Conservation (phyloP, 176 grass and related monocot genomes). For the Tuctoria greenei region DNA sequence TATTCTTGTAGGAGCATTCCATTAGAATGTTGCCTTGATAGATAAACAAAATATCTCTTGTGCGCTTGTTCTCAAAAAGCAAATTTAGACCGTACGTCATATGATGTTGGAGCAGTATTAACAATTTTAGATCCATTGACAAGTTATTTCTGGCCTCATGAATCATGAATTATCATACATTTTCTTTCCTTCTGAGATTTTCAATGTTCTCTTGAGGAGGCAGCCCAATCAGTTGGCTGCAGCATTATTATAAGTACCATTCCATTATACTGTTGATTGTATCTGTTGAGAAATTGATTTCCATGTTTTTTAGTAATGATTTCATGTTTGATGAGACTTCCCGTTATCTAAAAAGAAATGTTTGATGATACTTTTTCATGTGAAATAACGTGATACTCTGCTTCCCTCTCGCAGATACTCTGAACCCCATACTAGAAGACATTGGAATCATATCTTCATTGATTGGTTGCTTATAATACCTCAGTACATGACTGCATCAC, state of each 20-base stretch:
- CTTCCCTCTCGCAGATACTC: constrained; percentile 39
- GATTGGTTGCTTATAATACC: background rate
- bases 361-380: background rate
- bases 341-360: no score
- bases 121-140: background rate
- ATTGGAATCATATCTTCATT: constrained; percentile 32
- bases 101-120: background rate
- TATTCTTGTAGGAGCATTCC: background rate
- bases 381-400: background rate
- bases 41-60: background rate
- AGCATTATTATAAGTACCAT: background rate
- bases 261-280: background rate
- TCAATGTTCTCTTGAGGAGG: background rate
- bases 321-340: no score
- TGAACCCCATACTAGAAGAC: constrained; percentile 17
- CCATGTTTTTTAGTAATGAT: background rate
- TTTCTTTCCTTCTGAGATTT: background rate
- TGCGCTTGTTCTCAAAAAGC: background rate
- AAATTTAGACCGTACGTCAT: background rate
- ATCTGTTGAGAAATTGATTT: background rate
- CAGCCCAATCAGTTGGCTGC: background rate
- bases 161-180: no score
- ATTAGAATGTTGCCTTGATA: background rate
- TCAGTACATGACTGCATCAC: background rate
- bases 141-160: no score